These are phyloP conservation scores for Apocynum venetum DNA, from an alignment of 257 asterid species.

Conservation along the genomic window DNA sequence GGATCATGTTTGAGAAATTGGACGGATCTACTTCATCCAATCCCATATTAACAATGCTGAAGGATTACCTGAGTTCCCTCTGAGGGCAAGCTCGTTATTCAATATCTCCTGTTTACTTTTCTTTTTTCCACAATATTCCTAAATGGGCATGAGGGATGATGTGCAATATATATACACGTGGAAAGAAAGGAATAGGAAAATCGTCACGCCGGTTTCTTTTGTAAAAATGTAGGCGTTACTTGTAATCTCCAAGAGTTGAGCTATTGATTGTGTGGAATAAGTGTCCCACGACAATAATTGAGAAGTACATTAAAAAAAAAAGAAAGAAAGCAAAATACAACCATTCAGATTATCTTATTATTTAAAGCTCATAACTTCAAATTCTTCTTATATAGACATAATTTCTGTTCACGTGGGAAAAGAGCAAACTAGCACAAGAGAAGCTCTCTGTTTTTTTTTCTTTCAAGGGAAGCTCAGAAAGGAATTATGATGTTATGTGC, in stretches of 20 bases:
- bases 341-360: too few species aligned
- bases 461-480: not conserved
- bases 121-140: too few species aligned
- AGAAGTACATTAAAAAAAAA: not conserved
- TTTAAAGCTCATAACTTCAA: not conserved
- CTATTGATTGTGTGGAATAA: not conserved
- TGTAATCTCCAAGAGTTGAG: not conserved
- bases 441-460: too few species aligned
- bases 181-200: not conserved
- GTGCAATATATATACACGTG: too few species aligned
- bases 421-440: not conserved
- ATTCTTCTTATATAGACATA: not conserved
- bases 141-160: not conserved
- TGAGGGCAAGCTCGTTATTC: slow-evolving; percentile 5
- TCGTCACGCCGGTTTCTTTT: not conserved
- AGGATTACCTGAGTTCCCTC: slow-evolving; percentile 49
- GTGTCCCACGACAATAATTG: not conserved
- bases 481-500: not conserved
- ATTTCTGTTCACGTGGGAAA: not conserved
- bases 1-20: slow-evolving; percentile 56
- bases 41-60: slow-evolving; percentile 41
- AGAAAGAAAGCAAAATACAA: too few species aligned
- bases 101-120: not conserved
- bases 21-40: slow-evolving; percentile 49
- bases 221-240: not conserved